Evolutionary conservation across 805 yeast species (phyloP).

Genomic region (Candida xyloterini): DNA sequence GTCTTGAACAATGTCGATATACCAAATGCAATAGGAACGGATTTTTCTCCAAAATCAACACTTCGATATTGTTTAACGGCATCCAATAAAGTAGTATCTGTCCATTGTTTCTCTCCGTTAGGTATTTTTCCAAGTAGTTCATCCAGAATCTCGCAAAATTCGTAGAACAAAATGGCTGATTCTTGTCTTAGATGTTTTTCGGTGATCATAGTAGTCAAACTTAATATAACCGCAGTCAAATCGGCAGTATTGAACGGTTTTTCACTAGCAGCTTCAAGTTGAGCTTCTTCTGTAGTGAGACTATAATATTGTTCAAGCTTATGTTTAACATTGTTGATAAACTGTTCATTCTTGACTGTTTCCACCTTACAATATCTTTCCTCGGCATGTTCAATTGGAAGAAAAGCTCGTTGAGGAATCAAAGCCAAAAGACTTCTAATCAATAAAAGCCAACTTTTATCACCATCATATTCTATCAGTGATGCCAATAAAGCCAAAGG

Average conservation of each 20-base stretch:
- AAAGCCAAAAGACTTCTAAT: conserved; percentile 44
- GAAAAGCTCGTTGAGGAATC: conserved; percentile 62
- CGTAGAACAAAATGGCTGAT: conserved; percentile 26
- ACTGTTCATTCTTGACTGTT: conserved; percentile 10
- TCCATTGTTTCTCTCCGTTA: conserved; percentile 29
- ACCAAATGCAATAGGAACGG: conserved; percentile 40
- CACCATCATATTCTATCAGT: conserved; percentile 31
- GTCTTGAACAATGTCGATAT: conserved; percentile 39
- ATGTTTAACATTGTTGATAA: conserved; percentile 7
- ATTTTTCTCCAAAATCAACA: conserved; percentile 12
- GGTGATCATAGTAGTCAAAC: conserved; percentile 27
- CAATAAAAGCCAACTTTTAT: conserved; percentile 38
- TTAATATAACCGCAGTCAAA: conserved; percentile 40
- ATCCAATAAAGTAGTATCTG: conserved; percentile 26
- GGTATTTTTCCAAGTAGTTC: conserved; percentile 47
- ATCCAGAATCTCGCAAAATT: conserved; percentile 35
- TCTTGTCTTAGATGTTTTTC: conserved; percentile 13
- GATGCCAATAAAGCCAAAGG: conserved; percentile 63
- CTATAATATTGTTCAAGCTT: conserved; percentile 21
- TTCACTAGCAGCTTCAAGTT: conserved; percentile 7
- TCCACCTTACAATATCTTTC: conserved; percentile 10
- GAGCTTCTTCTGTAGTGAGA: conserved; percentile 4
- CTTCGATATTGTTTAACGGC: conserved; percentile 28
- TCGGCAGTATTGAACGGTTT: conserved; percentile 36
- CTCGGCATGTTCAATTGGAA: conserved; percentile 48